phyloP scores from a whole-genome alignment of 106 monocot species.

The Xerophyta viscosa region DNA sequence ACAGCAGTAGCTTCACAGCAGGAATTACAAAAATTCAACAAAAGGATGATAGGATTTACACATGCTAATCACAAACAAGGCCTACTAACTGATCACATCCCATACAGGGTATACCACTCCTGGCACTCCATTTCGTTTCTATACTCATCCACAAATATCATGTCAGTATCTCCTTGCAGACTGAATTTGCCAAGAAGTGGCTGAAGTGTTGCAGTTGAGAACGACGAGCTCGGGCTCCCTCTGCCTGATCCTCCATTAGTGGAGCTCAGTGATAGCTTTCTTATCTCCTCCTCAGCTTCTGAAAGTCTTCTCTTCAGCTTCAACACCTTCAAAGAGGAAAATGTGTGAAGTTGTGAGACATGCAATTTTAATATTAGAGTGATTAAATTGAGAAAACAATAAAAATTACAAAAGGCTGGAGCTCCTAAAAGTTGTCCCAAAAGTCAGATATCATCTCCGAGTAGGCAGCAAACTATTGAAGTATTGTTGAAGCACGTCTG shows the following conservation, averaged over 20 bases:
- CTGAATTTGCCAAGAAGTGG: constrained; percentile 20
- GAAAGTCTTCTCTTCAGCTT: constrained; percentile 40
- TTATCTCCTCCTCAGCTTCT: constrained; percentile 44
- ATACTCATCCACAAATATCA: constrained; percentile 20
- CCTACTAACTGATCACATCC: constrained; percentile 9
- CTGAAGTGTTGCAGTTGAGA: constrained; percentile 23
- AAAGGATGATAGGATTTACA: neutral
- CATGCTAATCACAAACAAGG: neutral
- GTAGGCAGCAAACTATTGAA: too few species aligned
- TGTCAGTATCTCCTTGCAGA: constrained; percentile 20
- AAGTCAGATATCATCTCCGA: too few species aligned
- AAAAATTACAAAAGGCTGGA: too few species aligned
- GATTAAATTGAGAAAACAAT: too few species aligned
- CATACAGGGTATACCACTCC: constrained; percentile 35
- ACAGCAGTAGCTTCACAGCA: too few species aligned
- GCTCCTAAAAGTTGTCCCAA: too few species aligned
- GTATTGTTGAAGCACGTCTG: too few species aligned
- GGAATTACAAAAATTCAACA: too few species aligned
- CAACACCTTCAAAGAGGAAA: constrained; percentile 31
- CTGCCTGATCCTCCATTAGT: neutral
- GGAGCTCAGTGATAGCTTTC: constrained; percentile 18
- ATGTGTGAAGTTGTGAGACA: too few species aligned
- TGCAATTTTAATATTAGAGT: too few species aligned
- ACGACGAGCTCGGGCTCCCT: constrained; percentile 45
- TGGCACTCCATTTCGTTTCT: constrained; percentile 27